A percentile compares a stretch with the other conserved stretches of the same genome.
Conservation (phyloP, 1,284 basidiomycete species). For the Pseudozyma pruni region DNA sequence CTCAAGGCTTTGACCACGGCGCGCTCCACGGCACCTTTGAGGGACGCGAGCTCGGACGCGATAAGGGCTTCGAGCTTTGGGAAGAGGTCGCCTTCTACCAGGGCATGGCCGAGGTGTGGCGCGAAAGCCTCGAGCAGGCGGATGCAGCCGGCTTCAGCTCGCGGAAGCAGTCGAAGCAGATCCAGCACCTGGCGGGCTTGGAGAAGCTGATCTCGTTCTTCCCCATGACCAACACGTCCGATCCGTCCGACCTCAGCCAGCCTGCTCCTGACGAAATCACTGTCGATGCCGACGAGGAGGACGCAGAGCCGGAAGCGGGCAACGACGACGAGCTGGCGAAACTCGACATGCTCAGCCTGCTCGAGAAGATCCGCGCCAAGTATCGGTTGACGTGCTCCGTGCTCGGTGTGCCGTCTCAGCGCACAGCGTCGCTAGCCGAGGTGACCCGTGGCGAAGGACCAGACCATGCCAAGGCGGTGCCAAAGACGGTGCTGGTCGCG, state of each 20-base stretch:
- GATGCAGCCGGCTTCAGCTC: slow-evolving; percentile 30
- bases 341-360: slow-evolving; percentile 78
- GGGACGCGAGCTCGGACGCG: slow-evolving; percentile 86
- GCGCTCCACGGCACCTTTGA: slow-evolving; percentile 89
- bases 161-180: slow-evolving; percentile 69
- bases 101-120: slow-evolving; percentile 82
- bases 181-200: slow-evolving; percentile 76
- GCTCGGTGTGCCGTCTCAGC: slow-evolving; percentile 77
- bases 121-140: slow-evolving; percentile 27
- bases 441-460: background rate
- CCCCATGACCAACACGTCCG: slow-evolving; percentile 71
- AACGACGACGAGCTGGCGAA: slow-evolving; percentile 54
- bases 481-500: slow-evolving; percentile 40
- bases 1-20: slow-evolving; percentile 83
- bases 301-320: slow-evolving; percentile 11
- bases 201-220: slow-evolving; percentile 77
- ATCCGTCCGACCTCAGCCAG: slow-evolving; percentile 66
- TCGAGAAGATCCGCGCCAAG: slow-evolving; percentile 85
- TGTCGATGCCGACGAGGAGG: slow-evolving; percentile 7
- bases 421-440: slow-evolving; percentile 9
- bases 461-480: no score
- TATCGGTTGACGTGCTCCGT: slow-evolving; percentile 86
- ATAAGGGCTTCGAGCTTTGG: slow-evolving; percentile 95
- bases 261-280: slow-evolving; percentile 7
- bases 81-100: slow-evolving; percentile 94